Base-by-base conservation (phyloP, 2,329 filamentous ascomycete genomes). In the Lasiodiplodia theobromae region DNA sequence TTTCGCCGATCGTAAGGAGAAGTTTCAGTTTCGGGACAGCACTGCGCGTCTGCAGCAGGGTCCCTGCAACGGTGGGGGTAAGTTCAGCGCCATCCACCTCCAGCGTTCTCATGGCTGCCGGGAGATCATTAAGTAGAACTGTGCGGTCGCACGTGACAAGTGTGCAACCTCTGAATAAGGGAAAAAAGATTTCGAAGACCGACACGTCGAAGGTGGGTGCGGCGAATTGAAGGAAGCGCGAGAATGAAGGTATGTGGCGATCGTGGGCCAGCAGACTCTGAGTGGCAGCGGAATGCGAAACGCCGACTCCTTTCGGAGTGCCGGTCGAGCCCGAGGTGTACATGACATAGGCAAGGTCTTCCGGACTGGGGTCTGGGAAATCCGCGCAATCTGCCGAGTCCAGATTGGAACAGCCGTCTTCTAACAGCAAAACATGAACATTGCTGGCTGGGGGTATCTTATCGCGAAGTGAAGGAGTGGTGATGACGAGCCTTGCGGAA, bases 111-210 rank as follows among this genome's bases (percentile, higher is more conserved):
- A 97, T 88, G 12, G 88, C 85, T 0, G 81, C 85, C 0, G 92
- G 88, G 25, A 97, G 86, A 74, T 97, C 89, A 70, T 91, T 87
- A 52, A 97, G 84, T 83, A 97, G 88, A 40, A 87, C 83, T 60
- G 84, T 83, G 34, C 94, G 87, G 68, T 89, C 86, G 72, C 90
- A 93, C 67, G 88, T 87, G 58, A 95, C 87, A 2, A 97, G 82
- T 0, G 93, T 97, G 25, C 83, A 83, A 2, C 91, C 91, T 68
- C 93, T 85, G 70, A 89, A 91, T 18, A 94, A 82, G 0, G 94
- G 92, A 72, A 97, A 97, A 84, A 97, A 97, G 7, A 96, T 94
- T 77, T 97, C 94, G 77, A 97, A 97, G 6, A 97, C 91, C 0
- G 93, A 97, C 8, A 97, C 94, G 78, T 97, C 94, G 76, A 97